These are phyloP conservation scores for Sporormia fimetaria DNA, from an alignment of 495 filamentous ascomycete species.

Conservation along the genomic window DNA sequence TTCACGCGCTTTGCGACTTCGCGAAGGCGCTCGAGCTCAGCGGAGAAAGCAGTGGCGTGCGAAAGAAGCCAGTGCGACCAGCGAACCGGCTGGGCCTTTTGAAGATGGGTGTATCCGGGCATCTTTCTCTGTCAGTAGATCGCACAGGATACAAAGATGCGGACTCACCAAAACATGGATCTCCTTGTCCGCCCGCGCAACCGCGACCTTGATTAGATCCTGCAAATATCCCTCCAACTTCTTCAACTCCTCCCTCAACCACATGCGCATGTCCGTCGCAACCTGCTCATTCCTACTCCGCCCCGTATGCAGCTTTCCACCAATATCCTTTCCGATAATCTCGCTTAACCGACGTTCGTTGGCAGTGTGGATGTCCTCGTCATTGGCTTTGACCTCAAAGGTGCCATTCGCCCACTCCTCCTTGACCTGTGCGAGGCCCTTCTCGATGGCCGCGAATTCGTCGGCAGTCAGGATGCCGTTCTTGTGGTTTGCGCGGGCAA, in stretches of 20 bases:
- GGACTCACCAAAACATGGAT: constrained; percentile 43
- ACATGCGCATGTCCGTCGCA: constrained; percentile 85
- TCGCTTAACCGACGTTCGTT: constrained; percentile 87
- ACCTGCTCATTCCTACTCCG: constrained; percentile 90
- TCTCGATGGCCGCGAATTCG: constrained; percentile 68
- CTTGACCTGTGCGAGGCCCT: constrained; percentile 57
- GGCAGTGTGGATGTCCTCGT: constrained; percentile 83
- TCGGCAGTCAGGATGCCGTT: constrained; percentile 58
- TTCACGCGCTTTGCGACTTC: constrained; percentile 69
- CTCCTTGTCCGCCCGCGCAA: constrained; percentile 64
- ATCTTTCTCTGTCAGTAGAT: constrained; percentile 21
- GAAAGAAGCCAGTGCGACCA: constrained; percentile 83
- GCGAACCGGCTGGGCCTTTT: constrained; percentile 80
- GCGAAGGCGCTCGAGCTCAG: constrained; percentile 68
- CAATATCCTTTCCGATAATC: constrained; percentile 75
- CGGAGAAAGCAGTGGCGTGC: constrained; percentile 63
- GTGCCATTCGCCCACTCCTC: constrained; percentile 58
- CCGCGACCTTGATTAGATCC: constrained; percentile 60
- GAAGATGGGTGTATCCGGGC: constrained; percentile 80
- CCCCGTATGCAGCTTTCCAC: constrained; percentile 88
- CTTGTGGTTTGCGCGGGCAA: constrained; percentile 73
- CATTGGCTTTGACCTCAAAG: constrained; percentile 52
- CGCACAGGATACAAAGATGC: constrained; percentile 37
- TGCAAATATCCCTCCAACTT: constrained; percentile 57
- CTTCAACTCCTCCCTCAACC: constrained; percentile 69